Evolutionary conservation across 148 eudicot genomes (phyloP).

Genomic region (Camellia lanceoleosa): DNA sequence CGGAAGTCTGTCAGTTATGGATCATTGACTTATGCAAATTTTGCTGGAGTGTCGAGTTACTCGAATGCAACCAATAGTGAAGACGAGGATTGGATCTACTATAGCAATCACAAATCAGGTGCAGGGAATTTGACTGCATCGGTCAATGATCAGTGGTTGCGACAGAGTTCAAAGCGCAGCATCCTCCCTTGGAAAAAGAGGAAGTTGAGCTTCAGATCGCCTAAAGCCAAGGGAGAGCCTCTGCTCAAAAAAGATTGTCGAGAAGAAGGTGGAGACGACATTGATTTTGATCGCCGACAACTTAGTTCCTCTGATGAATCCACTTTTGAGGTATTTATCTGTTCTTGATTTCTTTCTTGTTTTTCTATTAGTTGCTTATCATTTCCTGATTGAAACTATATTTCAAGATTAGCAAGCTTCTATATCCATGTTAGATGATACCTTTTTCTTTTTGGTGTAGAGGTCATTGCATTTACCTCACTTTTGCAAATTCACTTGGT

Average conservation of each 20-base stretch:
- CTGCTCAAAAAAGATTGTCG: slow-evolving; percentile 57
- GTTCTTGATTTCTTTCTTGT: neutral
- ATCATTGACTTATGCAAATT: slow-evolving; percentile 49
- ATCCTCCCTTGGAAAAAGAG: slow-evolving; percentile 64
- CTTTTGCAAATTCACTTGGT: slow-evolving; percentile 7
- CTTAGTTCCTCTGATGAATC: slow-evolving; percentile 59
- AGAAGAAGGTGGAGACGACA: slow-evolving; percentile 87
- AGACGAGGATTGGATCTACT: slow-evolving; percentile 48
- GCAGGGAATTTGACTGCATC: slow-evolving; percentile 23
- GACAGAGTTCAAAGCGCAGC: slow-evolving; percentile 39
- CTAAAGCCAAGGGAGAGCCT: slow-evolving; percentile 72
- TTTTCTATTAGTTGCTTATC: neutral
- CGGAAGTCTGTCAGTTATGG: slow-evolving; percentile 47
- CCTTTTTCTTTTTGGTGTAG: neutral
- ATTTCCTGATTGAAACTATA: neutral
- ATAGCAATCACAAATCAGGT: slow-evolving; percentile 38
- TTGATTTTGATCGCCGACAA: slow-evolving; percentile 76
- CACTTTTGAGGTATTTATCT: slow-evolving; percentile 39
- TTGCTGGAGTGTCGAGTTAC: slow-evolving; percentile 39
- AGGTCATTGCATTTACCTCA: neutral
- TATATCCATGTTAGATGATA: neutral
- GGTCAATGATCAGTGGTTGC: slow-evolving; percentile 25
- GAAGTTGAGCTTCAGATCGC: slow-evolving; percentile 62
- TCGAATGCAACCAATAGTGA: slow-evolving; percentile 26
- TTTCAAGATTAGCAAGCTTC: neutral